Base-by-base conservation (phyloP, 2,329 filamentous ascomycete genomes). In the Drechslerella dactyloides region DNA sequence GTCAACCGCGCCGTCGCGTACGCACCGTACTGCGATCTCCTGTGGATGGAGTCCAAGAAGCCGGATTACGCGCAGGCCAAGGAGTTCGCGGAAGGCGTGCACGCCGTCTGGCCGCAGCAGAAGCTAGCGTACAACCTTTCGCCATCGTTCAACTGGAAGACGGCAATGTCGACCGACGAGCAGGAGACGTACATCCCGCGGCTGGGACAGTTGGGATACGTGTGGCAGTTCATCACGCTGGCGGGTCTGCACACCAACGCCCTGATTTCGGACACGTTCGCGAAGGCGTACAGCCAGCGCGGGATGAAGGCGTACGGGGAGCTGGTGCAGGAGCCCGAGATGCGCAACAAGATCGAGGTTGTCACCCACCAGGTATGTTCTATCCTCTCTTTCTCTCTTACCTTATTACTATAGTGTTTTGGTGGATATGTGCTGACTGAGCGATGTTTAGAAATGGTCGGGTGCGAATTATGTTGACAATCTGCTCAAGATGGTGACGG, bases 171-270 rank as follows among this genome's bases (percentile, higher is more conserved):
- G 50, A 87, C 90, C 75, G 84, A 85, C 59, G 93, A 97, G 80
- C 94, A 99, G 82, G 91, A 96, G 83, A 99, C 94, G 19, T 99
- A 97, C 83, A 99, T 99, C 83, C 84, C 88, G 74, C 90, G 94
- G 46, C 89, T 99, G 44, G 92, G 88, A 73, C 78, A 83, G 74
- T 86, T 99, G 54, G 94, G 94, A 74, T 99, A 99, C 86, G 96
- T 91, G 86, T 99, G 94, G 94, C 94, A 99, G 82, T 99, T 99
- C 85, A 99, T 99, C 84, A 99, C 94, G n/a, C 87, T 99, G 52
- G 94, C 93, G 3, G 94, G 94, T 76, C 85, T 99, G 79, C 94
- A 99, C 84, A 96, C 91, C 74, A 97, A 91, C 2, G 94, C 93
- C 40, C 86, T 99, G 59, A 96, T 96, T 82, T 89, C 89, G 78